Conservation (phyloP, 768 basidiomycete species). For the Rhodotorula diobovata region DNA sequence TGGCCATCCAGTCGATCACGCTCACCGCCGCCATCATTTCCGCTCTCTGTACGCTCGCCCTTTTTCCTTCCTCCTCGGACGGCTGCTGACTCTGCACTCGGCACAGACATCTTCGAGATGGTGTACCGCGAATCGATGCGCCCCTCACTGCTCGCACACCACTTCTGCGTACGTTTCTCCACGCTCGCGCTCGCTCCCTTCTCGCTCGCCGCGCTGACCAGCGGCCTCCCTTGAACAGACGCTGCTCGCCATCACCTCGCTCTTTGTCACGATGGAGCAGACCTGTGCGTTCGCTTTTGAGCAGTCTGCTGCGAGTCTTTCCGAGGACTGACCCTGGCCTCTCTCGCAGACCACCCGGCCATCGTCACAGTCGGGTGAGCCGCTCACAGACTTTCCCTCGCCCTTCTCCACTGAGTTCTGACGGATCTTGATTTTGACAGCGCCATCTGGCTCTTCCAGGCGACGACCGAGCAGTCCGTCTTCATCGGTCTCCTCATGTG, state of each 20-base stretch:
- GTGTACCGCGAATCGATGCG: slow-evolving; percentile 6
- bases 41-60: background rate
- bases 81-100: background rate
- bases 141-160: background rate
- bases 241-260: slow-evolving; percentile 6
- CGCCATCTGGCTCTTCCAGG: slow-evolving; percentile 9
- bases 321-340: background rate
- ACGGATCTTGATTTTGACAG: too few species aligned
- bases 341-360: background rate
- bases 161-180: slow-evolving; percentile 4
- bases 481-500: slow-evolving; percentile 7
- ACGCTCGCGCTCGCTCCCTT: background rate
- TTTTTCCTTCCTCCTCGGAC: background rate
- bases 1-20: background rate
- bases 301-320: background rate
- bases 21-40: background rate
- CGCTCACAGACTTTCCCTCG: background rate
- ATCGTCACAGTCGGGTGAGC: slow-evolving; percentile 1
- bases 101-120: slow-evolving; percentile 4
- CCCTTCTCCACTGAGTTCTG: background rate
- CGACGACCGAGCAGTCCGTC: slow-evolving; percentile 9
- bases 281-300: slow-evolving; percentile 6
- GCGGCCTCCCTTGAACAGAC: background rate
- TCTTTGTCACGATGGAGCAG: background rate
- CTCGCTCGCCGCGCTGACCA: background rate